Conservation (phyloP, 352 stramenopile species). For the Phytophthora quininea region DNA sequence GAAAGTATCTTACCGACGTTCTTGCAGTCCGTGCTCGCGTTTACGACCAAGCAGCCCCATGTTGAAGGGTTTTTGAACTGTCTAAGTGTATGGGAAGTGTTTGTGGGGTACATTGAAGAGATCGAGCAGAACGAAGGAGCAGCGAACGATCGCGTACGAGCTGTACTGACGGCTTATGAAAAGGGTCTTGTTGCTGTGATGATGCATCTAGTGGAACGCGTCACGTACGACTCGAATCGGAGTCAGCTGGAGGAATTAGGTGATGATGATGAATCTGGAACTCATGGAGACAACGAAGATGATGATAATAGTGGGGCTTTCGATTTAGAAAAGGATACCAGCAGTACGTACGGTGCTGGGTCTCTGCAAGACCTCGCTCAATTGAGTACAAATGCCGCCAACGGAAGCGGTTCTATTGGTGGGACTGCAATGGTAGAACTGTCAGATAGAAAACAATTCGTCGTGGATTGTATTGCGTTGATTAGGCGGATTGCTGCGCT, state of each 20-base stretch:
- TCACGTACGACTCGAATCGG: slow-evolving; percentile 70
- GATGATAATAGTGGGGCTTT: slow-evolving; percentile 40
- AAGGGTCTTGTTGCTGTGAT: slow-evolving; percentile 75
- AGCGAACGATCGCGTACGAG: slow-evolving; percentile 50
- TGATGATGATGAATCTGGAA: slow-evolving; percentile 45
- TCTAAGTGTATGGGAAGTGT: slow-evolving; percentile 82
- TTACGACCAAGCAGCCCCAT: slow-evolving; percentile 78
- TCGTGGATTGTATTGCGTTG: slow-evolving; percentile 75
- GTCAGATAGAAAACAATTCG: slow-evolving; percentile 73
- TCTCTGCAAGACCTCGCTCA: slow-evolving; percentile 80
- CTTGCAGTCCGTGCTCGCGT: slow-evolving; percentile 58
- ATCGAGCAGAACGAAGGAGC: slow-evolving; percentile 71
- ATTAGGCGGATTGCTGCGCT: slow-evolving; percentile 74
- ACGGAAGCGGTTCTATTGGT: slow-evolving; percentile 33
- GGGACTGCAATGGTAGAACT: slow-evolving; percentile 49
- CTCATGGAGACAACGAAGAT: slow-evolving; percentile 43
- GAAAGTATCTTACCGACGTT: slow-evolving; percentile 55
- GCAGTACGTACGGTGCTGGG: slow-evolving; percentile 47
- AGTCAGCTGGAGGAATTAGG: slow-evolving; percentile 69
- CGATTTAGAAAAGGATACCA: slow-evolving; percentile 41
- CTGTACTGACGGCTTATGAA: slow-evolving; percentile 71
- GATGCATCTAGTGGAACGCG: slow-evolving; percentile 75
- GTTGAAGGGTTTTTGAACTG: slow-evolving; percentile 81
- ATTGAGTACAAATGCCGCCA: slow-evolving; percentile 50
- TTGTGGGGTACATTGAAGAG: slow-evolving; percentile 84